Evolutionary conservation across 2,329 filamentous ascomycete species (phyloP), one percentile per base, ranked within the genome.

Genomic region (Ophiostoma sp.): DNA sequence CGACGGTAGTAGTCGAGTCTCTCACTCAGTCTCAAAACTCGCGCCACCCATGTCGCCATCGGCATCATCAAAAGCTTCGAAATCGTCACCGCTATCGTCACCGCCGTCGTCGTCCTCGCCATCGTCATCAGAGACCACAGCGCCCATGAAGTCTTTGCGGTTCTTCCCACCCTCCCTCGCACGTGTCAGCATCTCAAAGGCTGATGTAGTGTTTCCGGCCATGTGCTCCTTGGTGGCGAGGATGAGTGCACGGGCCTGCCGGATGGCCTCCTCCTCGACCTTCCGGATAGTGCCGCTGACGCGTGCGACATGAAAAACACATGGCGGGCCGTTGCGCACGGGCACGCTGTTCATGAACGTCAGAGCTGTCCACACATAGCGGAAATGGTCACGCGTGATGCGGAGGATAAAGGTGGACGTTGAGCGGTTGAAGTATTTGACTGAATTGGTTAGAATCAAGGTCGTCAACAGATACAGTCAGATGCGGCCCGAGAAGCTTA

Each of bases 241-340:
- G 70, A 96, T 88, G 68, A 92, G 84, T 68, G 83, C 81, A 73
- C 90, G 88, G 58, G 92, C 91, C 70, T 91, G 84, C 4, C 88
- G 84, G 74, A 98, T 90, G 47, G 93, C 92, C 77, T 97, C 93
- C 76, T 96, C 89, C 78, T 98, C 93, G 2, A 88, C 89, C 78
- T 96, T 97, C 73, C 89, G 89, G 75, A 99, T 97, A 3, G 95
- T 99, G 16, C 94, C 95, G 72, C 91, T 95, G 14, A 97, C 92
- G 70, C 91, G 85, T 6, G 96, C 86, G 14, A 99, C 93, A 63
- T 89, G 87, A 71, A 96, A 90, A 1, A 94, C 89, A 74, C 93
- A 96, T 0, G 85, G 82, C 69, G 83, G 81, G 38, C 86, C 85
- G 75, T 81, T 83, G 69, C 79, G 83, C 2, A 84, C 78, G 7